phyloP scores from a whole-genome alignment of 495 filamentous ascomycete species.

The Penicillium lagena region DNA sequence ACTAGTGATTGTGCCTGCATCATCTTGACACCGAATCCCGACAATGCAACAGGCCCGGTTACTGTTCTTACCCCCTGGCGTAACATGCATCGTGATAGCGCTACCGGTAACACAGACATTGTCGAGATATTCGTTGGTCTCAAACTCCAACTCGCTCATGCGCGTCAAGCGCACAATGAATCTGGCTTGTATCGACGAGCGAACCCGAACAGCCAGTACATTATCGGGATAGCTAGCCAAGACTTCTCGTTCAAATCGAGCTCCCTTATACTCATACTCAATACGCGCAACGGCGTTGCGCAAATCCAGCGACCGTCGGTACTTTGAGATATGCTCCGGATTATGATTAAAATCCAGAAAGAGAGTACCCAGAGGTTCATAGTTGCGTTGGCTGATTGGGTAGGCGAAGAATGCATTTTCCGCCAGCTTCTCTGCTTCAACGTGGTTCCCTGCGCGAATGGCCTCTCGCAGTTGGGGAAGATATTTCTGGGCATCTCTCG shows the following conservation, averaged over 20 bases:
- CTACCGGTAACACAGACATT: conserved; percentile 14
- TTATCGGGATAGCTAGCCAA: conserved; percentile 35
- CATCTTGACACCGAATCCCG: conserved; percentile 15
- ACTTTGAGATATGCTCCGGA: conserved; percentile 20
- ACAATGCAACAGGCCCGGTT: conserved; percentile 28
- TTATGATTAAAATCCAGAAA: conserved; percentile 40
- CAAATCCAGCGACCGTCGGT: conserved; percentile 40
- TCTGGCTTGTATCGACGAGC: conserved; percentile 18
- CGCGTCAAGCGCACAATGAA: conserved; percentile 23
- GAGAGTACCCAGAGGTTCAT: conserved; percentile 40
- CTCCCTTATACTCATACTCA: conserved; percentile 26
- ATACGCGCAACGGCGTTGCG: conserved; percentile 26
- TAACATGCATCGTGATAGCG: conserved; percentile 31
- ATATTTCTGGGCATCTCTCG: conserved; percentile 24
- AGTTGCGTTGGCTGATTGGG: conserved; percentile 39
- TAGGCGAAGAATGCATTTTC: conserved; percentile 33
- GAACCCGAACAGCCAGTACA: conserved; percentile 35
- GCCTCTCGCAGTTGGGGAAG: conserved; percentile 32
- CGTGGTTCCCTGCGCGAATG: conserved; percentile 33
- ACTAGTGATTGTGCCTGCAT: conserved; percentile 14
- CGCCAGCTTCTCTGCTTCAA: conserved; percentile 34
- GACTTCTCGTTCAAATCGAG: conserved; percentile 25
- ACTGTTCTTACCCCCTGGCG: conserved; percentile 27
- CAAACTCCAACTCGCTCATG: conserved; percentile 30
- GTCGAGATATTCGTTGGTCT: conserved; percentile 37